These are phyloP conservation scores for Fusarium sp. DNA, from an alignment of 2,329 filamentous ascomycete species.

Conservation along the genomic window DNA sequence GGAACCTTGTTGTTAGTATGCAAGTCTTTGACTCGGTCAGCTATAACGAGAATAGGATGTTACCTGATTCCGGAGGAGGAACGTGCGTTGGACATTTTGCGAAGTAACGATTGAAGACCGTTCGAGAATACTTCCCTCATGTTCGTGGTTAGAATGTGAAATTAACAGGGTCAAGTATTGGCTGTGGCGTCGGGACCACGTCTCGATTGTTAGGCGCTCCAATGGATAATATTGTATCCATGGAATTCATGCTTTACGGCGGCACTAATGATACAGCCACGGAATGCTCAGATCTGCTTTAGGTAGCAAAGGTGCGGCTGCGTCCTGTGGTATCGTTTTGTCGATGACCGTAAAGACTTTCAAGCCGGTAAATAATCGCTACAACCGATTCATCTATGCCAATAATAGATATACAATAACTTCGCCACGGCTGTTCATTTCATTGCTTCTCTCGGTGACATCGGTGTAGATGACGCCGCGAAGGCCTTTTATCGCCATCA, in stretches of 20 bases:
- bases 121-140: slow-evolving; percentile 39
- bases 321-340: slow-evolving; percentile 39
- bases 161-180: slow-evolving; percentile 36
- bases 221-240: slow-evolving; percentile 35
- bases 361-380: slow-evolving; percentile 23
- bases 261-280: slow-evolving; percentile 37
- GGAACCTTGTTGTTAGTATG: slow-evolving; percentile 42
- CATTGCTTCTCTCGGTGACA: slow-evolving; percentile 28
- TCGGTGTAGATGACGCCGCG: slow-evolving; percentile 17
- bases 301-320: slow-evolving; percentile 37
- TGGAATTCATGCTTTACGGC: slow-evolving; percentile 39
- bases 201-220: slow-evolving; percentile 29
- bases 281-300: slow-evolving; percentile 36
- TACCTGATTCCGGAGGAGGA: slow-evolving; percentile 34
- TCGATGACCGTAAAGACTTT: slow-evolving; percentile 35
- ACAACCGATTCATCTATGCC: background rate
- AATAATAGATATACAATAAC: slow-evolving; percentile 2
- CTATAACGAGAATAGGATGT: slow-evolving; percentile 21
- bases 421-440: slow-evolving; percentile 30
- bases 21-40: slow-evolving; percentile 32
- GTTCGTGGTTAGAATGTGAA: slow-evolving; percentile 39
- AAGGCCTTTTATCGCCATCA: slow-evolving; percentile 33
- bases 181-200: slow-evolving; percentile 34
- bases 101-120: slow-evolving; percentile 40
- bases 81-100: slow-evolving; percentile 30